Base-by-base conservation (phyloP, 805 yeast genomes). In the Scheffersomyces stipitis region DNA sequence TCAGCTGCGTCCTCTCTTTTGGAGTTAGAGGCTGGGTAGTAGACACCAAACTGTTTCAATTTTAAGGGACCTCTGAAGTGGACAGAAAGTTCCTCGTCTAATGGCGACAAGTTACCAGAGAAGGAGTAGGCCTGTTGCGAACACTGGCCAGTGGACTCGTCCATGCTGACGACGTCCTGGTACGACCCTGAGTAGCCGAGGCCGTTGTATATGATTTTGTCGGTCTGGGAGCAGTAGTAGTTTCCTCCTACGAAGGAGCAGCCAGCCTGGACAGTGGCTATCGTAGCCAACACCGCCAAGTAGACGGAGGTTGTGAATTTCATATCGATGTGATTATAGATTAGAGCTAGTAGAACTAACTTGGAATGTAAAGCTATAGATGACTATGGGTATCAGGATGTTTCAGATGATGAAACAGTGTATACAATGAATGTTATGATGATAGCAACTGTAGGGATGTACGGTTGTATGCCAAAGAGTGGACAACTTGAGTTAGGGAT, bases 41-140 rank as follows among this genome's bases (percentile, higher is more conserved):
- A 93, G 38, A 87, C 96, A 63, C 90, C 97, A 58, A 93, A 88
- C 67, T 87, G 87, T 56, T 72, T 67, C 58, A 88, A 78, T 58
- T 78, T 74, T 51, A 88, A 56, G 26, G 96, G 96, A 52, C 96
- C 96, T 73, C 96, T 83, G 73, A 87, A 84, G 64, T 88, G 96
- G 41, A 88, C 81, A 24, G 95, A 81, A 44, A 88, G 68, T 64
- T 88, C 96, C 71, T 87, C 93, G 62, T 86, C 83, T 45, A 88
- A 71, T 27, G 96, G 96, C 37, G 90, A 65, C 62, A 86, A 64
- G 40, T 77, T 53, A 37, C 96, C 96, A 12, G 81, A 71, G 72
- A 88, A 84, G 6, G 81, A 55, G 27, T 53, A 48, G 15, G 80
- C 38, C 34, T 68, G 51, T 45, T 79, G 81, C n/a, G 83, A 54